Base-by-base conservation (phyloP, 139 green algal species). In the Micractinium conductrix region DNA sequence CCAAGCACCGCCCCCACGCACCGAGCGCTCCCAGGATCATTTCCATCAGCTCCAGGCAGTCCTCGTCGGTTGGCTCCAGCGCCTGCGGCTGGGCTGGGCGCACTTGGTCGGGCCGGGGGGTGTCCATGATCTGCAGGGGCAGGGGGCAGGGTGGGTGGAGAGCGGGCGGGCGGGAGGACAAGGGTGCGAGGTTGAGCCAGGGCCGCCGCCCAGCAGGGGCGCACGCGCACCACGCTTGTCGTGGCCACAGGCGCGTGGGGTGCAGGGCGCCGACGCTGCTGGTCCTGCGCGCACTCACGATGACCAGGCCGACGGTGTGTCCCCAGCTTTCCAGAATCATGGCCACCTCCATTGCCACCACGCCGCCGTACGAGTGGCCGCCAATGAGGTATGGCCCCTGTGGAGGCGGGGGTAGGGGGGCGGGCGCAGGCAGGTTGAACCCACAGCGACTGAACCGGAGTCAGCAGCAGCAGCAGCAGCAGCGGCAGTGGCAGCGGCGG, bases 1-100 rank as follows among this genome's bases (percentile, higher is more conserved):
- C n/a, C n/a, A n/a, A n/a, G n/a, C n/a, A n/a, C n/a, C n/a, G n/a
- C n/a, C n/a, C n/a, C n/a, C n/a, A 60, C 78, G 33, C 78, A 83
- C 78, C 95, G 37, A 98, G 88, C 0, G 95, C 95, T 1, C 95
- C 94, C 75, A 98, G 87, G 44, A 98, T 97, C 95, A 98, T 98
- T 79, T 98, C 95, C 90, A 98, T 95, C 55, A 98, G 90, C 93
- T 98, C 95, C 79, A 97, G 83, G n/a, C 73, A 88, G 74, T 98
- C 95, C 40, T 88, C 92, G 35, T 98, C 93, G 14, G 84, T 96
- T 50, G 88, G 89, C 45, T 80, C 86, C 2, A 78, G 67, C 12
- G 89, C 86, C 33, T 94, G 67, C 0, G 91, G 93, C 86, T 94
- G 90, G 26, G 86, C 63, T 0, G 75, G 22, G 4, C 95, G 90